A percentile compares a stretch with the other conserved stretches of the same genome.
These are phyloP conservation scores for Choiromyces venosus DNA, from an alignment of 495 filamentous ascomycete genomes.

Conservation along the genomic window DNA sequence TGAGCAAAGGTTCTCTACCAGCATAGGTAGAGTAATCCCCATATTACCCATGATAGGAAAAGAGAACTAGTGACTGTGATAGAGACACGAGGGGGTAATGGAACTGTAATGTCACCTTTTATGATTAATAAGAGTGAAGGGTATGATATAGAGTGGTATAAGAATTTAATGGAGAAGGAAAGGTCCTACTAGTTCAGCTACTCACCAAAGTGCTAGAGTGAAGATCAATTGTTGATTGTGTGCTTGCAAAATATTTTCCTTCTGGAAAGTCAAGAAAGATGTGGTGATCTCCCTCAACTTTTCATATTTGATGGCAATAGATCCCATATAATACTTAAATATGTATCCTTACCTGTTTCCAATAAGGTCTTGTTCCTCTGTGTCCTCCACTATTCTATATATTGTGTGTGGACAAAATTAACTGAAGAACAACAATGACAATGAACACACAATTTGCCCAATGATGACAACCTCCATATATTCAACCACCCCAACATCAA, in stretches of 20 bases:
- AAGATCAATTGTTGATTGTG: slow-evolving; percentile 9
- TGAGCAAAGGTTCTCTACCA: slow-evolving; percentile 1
- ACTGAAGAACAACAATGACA: too few relatives aligned
- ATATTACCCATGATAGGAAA: slow-evolving; percentile 6
- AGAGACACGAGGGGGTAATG: neutral
- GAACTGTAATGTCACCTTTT: slow-evolving; percentile 10
- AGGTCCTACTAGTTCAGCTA: slow-evolving; percentile 7
- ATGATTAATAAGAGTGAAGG: slow-evolving; percentile 14
- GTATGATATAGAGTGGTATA: slow-evolving; percentile 19
- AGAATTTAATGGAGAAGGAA: neutral
- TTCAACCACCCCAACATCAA: too few relatives aligned
- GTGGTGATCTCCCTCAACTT: neutral
- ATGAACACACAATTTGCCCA: too few relatives aligned
- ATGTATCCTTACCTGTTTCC: slow-evolving; percentile 18
- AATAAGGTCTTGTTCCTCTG: slow-evolving; percentile 16
- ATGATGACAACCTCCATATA: too few relatives aligned
- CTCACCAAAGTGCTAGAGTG: slow-evolving; percentile 10
- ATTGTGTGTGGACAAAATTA: too few relatives aligned
- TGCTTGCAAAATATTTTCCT: slow-evolving; percentile 11
- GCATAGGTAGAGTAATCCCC: neutral
- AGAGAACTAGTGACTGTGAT: slow-evolving; percentile 2
- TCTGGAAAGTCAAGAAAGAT: neutral
- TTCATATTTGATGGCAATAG: slow-evolving; percentile 21
- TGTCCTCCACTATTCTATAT: slow-evolving; percentile 15
- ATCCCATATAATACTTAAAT: slow-evolving; percentile 17